phyloP scores from a whole-genome alignment of 116 monocot genomes.

The Iris pallida region DNA sequence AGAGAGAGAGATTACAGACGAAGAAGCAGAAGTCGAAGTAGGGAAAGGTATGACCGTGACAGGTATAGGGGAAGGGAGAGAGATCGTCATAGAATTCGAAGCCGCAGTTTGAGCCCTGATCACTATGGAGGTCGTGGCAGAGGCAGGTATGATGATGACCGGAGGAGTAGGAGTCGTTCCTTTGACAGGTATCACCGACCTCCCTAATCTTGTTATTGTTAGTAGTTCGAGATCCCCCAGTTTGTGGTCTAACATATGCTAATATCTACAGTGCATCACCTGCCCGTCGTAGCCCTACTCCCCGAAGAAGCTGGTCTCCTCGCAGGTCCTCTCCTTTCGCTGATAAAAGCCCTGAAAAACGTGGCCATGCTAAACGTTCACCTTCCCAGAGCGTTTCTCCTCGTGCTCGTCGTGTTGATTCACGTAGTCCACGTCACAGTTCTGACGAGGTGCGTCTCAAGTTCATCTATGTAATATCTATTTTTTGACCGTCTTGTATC shows the following conservation, averaged over 20 bases:
- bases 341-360: conserved; percentile 38
- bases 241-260: background rate
- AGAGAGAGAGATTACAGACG: conserved; percentile 26
- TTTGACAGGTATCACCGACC: conserved; percentile 28
- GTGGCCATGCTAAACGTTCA: conserved; percentile 14
- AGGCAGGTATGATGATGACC: conserved; percentile 32
- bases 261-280: conserved; percentile 43
- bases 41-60: conserved; percentile 48
- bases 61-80: conserved; percentile 25
- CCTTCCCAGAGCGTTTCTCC: conserved; percentile 50
- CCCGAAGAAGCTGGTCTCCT: conserved; percentile 41
- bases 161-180: conserved; percentile 43
- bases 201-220: background rate
- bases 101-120: conserved; percentile 62
- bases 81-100: conserved; percentile 52
- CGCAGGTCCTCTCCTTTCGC: conserved; percentile 16
- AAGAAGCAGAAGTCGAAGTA: conserved; percentile 50
- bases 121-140: conserved; percentile 43
- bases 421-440: conserved; percentile 35
- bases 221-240: background rate
- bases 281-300: conserved; percentile 41
- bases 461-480: too few species aligned
- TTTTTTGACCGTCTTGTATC: background rate
- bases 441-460: conserved; percentile 29
- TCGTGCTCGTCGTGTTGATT: conserved; percentile 20